phyloP scores from a whole-genome alignment of 2,329 filamentous ascomycete species.

The Paraconiothyrium brasiliense region DNA sequence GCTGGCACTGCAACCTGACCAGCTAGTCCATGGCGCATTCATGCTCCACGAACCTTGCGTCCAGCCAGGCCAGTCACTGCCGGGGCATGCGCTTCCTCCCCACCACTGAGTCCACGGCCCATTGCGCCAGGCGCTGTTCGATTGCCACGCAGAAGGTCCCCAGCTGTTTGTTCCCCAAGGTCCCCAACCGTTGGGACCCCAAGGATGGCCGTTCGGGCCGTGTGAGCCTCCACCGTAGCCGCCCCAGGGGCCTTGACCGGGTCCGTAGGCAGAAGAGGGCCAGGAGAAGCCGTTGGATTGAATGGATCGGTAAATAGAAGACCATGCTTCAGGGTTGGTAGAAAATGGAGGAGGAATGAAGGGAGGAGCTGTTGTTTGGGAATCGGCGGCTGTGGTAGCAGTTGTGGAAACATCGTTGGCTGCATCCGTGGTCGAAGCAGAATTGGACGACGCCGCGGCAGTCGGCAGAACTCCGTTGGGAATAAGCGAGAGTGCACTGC shows the following conservation, averaged over 20 bases:
- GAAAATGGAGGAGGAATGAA: conserved; percentile 19
- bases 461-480: conserved; percentile 11
- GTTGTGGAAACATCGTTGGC: not conserved
- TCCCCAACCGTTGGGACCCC: conserved; percentile 31
- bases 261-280: conserved; percentile 34
- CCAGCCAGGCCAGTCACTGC: conserved; percentile 50
- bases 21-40: conserved; percentile 47
- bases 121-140: conserved; percentile 35
- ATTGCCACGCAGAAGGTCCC: conserved; percentile 42
- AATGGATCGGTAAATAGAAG: conserved; percentile 39
- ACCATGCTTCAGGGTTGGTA: conserved; percentile 31
- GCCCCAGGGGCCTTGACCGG: conserved; percentile 30
- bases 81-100: conserved; percentile 42
- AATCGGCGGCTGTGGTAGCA: conserved; percentile 3
- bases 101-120: conserved; percentile 50
- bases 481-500: not conserved
- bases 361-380: conserved; percentile 5
- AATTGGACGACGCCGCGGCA: not conserved
- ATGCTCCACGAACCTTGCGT: conserved; percentile 48
- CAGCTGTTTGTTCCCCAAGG: conserved; percentile 39
- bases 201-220: conserved; percentile 23
- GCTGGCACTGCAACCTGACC: conserved; percentile 42
- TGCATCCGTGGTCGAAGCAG: not conserved
- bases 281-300: conserved; percentile 32
- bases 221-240: conserved; percentile 23